Base-by-base conservation (phyloP, 176 grass and related monocot species). In the Cenchrus fungigraminus region DNA sequence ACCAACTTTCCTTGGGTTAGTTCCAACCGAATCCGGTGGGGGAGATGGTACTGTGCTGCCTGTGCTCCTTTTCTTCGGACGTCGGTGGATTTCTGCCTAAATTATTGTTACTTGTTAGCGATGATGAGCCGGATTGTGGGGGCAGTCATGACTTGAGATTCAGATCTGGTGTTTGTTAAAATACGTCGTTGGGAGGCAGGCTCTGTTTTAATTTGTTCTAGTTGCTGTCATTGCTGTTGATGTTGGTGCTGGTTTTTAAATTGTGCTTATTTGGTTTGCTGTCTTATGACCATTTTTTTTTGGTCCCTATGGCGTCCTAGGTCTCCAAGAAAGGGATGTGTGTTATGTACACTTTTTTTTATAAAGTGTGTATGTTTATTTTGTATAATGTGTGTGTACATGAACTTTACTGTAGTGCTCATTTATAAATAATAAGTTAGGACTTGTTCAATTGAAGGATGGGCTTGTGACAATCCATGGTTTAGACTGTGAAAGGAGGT, bases 91-190 rank as follows among this genome's bases (percentile, higher is more conserved):
- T 81, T 9, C 69, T 37, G 71, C 42, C 62, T 68, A 87, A 81
- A 82, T 82, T 82, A 69, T 82, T 67, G 71, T 76, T 77, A 61
- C 60, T 82, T 67, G 62, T 76, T 77, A 61, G 64, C 22, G 22
- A 8, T 8, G 47, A 7, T 2, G 9, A 13, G 53, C 0, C 37
- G 32, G 34, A 2, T 9, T 43, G 22, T 31, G 25, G 66, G 37
- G 66, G 66, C 8, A 44, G 16, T 68, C 5, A 45, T 58, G 85
- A 20, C 45, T 76, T 78, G 29, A 83, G 79, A 63, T 83, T 73
- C 73, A 63, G 79, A 88, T 71, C 54, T 60, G 4, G 65, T 83
- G 86, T 88, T 77, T 77, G 86, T 77, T 83, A 40, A 82, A 82
- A 83, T 83, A 64, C 69, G 53, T 43, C 9, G 1, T 40, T 60